These are phyloP conservation scores for Aspergillus fructus DNA, from an alignment of 2,329 filamentous ascomycete species.

Conservation along the genomic window DNA sequence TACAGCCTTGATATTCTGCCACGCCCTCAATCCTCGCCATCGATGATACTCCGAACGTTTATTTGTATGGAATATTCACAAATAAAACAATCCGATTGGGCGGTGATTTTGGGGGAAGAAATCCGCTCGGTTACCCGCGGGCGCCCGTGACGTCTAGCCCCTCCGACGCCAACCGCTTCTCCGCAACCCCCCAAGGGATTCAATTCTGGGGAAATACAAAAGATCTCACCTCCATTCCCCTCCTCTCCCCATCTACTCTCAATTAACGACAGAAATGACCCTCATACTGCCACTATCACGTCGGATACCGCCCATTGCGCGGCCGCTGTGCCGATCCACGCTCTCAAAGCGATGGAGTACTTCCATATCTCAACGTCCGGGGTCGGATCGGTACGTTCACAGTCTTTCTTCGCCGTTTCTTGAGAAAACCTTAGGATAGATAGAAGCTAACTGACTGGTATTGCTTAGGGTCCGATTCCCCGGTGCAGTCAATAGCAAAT, in stretches of 20 bases:
- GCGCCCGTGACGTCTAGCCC: conserved; percentile 14
- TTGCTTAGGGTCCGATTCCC: conserved; percentile 67
- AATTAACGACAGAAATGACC: conserved; percentile 11
- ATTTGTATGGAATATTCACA: too few relatives aligned
- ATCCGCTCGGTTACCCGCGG: conserved; percentile 17
- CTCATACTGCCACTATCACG: conserved; percentile 3
- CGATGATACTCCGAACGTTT: too few relatives aligned
- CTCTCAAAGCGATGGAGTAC: conserved; percentile 47
- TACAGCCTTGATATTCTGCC: too few relatives aligned
- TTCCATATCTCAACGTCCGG: conserved; percentile 58
- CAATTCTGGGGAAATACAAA: conserved; percentile 7
- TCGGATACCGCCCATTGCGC: conserved; percentile 10
- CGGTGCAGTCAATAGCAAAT: conserved; percentile 91
- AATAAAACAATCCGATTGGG: too few relatives aligned
- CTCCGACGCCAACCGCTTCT: conserved; percentile 21
- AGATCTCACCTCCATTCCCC: neutral
- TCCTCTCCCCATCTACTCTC: neutral
- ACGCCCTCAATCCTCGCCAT: too few relatives aligned
- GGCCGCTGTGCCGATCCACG: neutral
- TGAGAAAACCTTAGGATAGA: neutral
- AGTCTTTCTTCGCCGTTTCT: neutral
- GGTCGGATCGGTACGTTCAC: conserved; percentile 57
- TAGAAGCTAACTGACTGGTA: conserved; percentile 8
- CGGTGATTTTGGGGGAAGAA: neutral
- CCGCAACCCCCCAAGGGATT: conserved; percentile 13